Conservation (phyloP, 495 filamentous ascomycete genomes). For the Aspergillus sparsus region DNA sequence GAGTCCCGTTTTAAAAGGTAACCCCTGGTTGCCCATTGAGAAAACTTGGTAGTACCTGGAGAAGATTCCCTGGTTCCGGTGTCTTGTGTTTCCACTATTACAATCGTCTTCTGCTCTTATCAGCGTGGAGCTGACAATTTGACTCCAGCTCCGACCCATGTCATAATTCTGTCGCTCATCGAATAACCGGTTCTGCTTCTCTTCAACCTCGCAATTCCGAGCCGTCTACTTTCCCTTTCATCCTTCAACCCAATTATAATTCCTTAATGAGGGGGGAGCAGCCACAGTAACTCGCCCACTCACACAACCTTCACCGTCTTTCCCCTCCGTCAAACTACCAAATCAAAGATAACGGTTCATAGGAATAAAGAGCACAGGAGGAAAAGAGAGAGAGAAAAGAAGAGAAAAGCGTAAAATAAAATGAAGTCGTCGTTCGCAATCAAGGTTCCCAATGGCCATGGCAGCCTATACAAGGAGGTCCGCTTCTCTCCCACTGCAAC, state of each 20-base stretch:
- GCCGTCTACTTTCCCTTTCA: neutral
- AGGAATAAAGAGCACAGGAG: too few relatives aligned
- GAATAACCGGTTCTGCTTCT: neutral
- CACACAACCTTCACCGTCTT: too few relatives aligned
- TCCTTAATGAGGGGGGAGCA: slow-evolving; percentile 16
- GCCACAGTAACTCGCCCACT: too few relatives aligned
- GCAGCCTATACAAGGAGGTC: slow-evolving; percentile 50
- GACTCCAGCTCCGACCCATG: neutral
- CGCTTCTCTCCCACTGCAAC: slow-evolving; percentile 49
- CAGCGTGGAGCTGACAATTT: slow-evolving; percentile 2
- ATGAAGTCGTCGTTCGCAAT: slow-evolving; percentile 36
- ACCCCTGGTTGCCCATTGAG: too few relatives aligned
- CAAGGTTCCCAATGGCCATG: slow-evolving; percentile 40
- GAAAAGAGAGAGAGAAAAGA: too few relatives aligned
- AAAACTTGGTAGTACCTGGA: neutral
- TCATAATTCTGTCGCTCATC: slow-evolving; percentile 4
- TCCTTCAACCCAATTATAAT: neutral
- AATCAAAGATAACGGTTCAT: too few relatives aligned
- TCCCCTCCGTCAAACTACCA: too few relatives aligned
- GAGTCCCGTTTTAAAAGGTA: too few relatives aligned
- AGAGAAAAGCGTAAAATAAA: neutral
- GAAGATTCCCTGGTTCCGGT: slow-evolving; percentile 1
- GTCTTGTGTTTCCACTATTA: neutral
- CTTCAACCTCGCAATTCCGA: neutral
- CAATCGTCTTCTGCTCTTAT: neutral